Evolutionary conservation across 768 basidiomycete species (phyloP).

Genomic region (Tricholoma saponaceum): DNA sequence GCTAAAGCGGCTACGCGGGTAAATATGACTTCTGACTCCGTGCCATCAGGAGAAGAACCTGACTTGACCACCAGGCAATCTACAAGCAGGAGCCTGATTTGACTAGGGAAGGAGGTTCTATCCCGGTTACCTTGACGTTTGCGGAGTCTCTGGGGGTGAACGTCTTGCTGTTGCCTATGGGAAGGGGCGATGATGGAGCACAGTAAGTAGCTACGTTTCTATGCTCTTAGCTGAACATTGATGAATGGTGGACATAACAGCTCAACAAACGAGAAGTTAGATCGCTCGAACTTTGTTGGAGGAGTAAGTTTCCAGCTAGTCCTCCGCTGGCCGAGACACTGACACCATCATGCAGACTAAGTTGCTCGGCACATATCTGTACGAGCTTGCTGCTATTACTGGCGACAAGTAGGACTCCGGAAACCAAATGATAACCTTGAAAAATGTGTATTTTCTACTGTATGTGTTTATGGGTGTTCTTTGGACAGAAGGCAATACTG

Average conservation of each 20-base stretch:
- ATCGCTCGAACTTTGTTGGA: constrained; percentile 83
- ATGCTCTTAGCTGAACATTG: background rate
- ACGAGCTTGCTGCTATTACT: constrained; percentile 51
- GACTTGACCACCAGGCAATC: constrained; percentile 32
- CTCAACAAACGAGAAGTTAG: constrained; percentile 94
- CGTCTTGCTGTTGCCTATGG: constrained; percentile 88
- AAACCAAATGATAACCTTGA: background rate
- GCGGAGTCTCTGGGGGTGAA: constrained; percentile 85
- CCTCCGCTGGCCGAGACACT: background rate
- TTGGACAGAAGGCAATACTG: background rate
- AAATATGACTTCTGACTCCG: constrained; percentile 9
- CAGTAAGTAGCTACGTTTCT: constrained; percentile 52
- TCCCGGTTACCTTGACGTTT: constrained; percentile 92
- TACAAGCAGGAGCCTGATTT: constrained; percentile 77
- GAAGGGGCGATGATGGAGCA: constrained; percentile 91
- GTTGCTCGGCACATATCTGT: constrained; percentile 76
- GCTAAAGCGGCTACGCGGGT: constrained; percentile 84
- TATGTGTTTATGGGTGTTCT: background rate
- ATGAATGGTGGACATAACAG: constrained; percentile 28
- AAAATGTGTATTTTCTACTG: background rate
- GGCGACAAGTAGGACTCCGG: background rate
- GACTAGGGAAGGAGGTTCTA: constrained; percentile 91
- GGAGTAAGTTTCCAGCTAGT: constrained; percentile 46
- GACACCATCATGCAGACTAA: constrained; percentile 45
- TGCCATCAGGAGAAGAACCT: background rate